Base-by-base conservation (phyloP, 768 basidiomycete genomes). In the Tephrocybe sp. region DNA sequence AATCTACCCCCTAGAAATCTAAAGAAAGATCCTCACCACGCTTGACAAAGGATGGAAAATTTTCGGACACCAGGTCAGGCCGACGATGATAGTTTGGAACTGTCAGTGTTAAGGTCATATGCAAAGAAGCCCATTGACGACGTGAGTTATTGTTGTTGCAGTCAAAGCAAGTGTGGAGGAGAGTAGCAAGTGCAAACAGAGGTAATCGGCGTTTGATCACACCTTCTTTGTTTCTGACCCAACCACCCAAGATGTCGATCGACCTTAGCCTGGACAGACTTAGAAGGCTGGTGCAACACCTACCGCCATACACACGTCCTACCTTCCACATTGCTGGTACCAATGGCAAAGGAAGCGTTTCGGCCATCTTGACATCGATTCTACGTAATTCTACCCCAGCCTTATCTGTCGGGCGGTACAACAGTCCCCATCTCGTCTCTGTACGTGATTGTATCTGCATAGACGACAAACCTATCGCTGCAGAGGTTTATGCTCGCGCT, bases 301-400 rank as follows among this genome's bases (percentile, higher is more conserved):
- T 96, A 4, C 83, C 81, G 0, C 68, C 73, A 0, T 87, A 89
- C 61, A 81, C 75, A 0, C 78, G 90, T 2, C 96, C 93, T 0
- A 92, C 93, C 0, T 74, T 90, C 32, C 97, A 99, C 62, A 78
- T 98, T 51, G 85, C 93, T 7, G 97, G 97, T 0, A 99, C 97
- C 0, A 98, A 99, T 68, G 96, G 96, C 8, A 99, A 98, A 68
- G 97, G 97, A 32, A 95, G 91, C 58, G 92, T 96, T 11, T 85
- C 92, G 1, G 85, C 87, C 5, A 73, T 93, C 32, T 66, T 97
- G 10, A 82, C 90, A 0, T 91, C 91, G 38, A 87, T 92, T 59
- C 70, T 98, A 7, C 62, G 65, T 4, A 67, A 75, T 5, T 76
- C 85, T 5, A 68, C 73, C 0, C 72, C 85, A n/a, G 67, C 73